Conservation (phyloP, 306 rosid genomes). For the Crataegus laevigata region DNA sequence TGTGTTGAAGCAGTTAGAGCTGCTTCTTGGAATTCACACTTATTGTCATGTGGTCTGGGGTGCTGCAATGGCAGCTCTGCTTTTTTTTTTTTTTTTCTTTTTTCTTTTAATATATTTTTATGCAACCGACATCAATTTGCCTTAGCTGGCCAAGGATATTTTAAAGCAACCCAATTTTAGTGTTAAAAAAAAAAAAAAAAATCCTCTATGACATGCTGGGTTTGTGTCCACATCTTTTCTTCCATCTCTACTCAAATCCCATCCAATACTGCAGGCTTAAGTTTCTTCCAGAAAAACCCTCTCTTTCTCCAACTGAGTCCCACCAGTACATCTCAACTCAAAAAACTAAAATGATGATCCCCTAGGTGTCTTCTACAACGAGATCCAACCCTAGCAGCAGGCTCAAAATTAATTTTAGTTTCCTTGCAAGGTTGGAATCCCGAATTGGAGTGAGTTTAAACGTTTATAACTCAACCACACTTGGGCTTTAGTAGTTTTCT, state of each 20-base stretch:
- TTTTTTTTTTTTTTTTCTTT: too few relatives aligned
- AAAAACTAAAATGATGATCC: background rate
- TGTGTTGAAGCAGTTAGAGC: background rate
- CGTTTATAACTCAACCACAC: background rate
- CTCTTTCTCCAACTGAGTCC: background rate
- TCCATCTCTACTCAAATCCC: background rate
- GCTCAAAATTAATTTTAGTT: background rate
- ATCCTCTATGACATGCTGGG: background rate
- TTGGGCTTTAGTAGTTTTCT: background rate
- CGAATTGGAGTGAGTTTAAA: background rate
- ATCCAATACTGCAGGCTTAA: background rate
- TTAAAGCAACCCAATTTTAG: too few relatives aligned
- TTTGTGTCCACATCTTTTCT: background rate
- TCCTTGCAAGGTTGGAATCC: background rate
- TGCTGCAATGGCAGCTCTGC: background rate
- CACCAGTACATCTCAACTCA: background rate
- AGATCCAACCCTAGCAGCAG: background rate
- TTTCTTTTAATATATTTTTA: too few relatives aligned
- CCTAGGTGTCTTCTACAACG: background rate
- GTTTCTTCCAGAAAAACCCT: background rate
- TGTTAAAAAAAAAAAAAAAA: too few relatives aligned
- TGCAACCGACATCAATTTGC: background rate
- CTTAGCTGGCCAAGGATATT: too few relatives aligned
- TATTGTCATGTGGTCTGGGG: background rate
- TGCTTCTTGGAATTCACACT: background rate